phyloP scores from a whole-genome alignment of 768 basidiomycete species.

The Boletus vinaceobasis region DNA sequence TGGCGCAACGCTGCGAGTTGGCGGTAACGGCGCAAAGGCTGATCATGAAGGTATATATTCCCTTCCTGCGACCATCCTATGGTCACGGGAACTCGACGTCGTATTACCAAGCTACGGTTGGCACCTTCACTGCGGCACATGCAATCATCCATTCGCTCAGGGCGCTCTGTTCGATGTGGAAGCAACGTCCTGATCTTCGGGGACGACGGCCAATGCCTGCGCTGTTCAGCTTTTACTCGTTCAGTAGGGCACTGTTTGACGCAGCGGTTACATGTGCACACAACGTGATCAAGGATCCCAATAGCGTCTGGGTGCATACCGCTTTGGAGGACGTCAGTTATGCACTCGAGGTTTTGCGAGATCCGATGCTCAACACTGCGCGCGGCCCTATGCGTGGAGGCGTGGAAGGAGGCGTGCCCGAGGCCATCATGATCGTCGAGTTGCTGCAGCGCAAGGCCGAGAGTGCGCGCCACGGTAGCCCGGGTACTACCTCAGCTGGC shows the following conservation, averaged over 20 bases:
- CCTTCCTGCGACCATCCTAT: constrained; percentile 50
- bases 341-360: constrained; percentile 44
- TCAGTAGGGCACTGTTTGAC: constrained; percentile 61
- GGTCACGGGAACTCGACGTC: constrained; percentile 26
- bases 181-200: constrained; percentile 32
- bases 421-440: constrained; percentile 40
- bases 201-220: constrained; percentile 38
- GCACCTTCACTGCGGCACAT: constrained; percentile 65
- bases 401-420: constrained; percentile 32
- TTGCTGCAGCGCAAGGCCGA: constrained; percentile 41
- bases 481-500: constrained; percentile 24
- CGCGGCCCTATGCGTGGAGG: constrained; percentile 32
- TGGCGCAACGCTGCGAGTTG: constrained; percentile 57
- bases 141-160: constrained; percentile 52
- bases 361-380: constrained; percentile 32
- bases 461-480: constrained; percentile 19
- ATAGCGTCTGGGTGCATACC: constrained; percentile 42
- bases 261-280: constrained; percentile 64
- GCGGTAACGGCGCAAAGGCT: constrained; percentile 58
- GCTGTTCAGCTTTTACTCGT: constrained; percentile 54
- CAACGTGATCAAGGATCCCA: constrained; percentile 53
- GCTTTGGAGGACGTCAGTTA: constrained; percentile 46
- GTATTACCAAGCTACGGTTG: constrained; percentile 52
- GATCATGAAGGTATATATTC: constrained; percentile 63
- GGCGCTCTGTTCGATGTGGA: constrained; percentile 40